These are phyloP conservation scores for Alternaria sp. DNA, from an alignment of 2,329 filamentous ascomycete genomes.

Conservation along the genomic window DNA sequence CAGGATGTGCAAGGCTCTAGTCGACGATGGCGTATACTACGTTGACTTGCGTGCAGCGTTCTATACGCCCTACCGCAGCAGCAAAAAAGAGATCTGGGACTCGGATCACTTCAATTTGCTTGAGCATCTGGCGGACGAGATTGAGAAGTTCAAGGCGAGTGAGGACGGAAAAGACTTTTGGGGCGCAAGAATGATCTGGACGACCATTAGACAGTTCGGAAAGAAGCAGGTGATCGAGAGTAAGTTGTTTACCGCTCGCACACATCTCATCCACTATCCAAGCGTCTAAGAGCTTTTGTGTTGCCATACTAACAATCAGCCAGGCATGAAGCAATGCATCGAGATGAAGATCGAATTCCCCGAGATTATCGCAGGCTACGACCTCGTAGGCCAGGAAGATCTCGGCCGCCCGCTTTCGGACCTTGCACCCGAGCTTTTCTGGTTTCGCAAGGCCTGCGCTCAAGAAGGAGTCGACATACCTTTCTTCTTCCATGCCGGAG, in stretches of 20 bases:
- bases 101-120: constrained; percentile 73
- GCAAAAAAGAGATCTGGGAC: constrained; percentile 70
- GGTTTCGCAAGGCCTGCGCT: constrained; percentile 87
- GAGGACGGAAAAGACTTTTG: constrained; percentile 79
- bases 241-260: constrained; percentile 22
- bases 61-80: constrained; percentile 70
- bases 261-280: not conserved
- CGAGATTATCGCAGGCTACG: constrained; percentile 82
- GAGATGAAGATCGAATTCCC: constrained; percentile 80
- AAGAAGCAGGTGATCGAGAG: constrained; percentile 73
- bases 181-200: constrained; percentile 87
- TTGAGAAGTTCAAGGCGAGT: constrained; percentile 74
- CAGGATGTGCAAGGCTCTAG: constrained; percentile 71
- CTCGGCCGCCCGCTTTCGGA: constrained; percentile 76
- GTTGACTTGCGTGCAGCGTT: constrained; percentile 83
- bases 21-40: constrained; percentile 84
- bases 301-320: not conserved
- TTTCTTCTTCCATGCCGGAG: constrained; percentile 95
- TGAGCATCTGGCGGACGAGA: constrained; percentile 75
- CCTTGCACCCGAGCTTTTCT: constrained; percentile 84
- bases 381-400: constrained; percentile 89
- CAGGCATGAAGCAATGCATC: constrained; percentile 84
- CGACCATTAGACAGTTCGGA: constrained; percentile 68
- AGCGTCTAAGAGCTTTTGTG: not conserved
- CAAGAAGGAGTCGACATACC: constrained; percentile 81